Evolutionary conservation across 1,139 yeast genomes (phyloP), one percentile per base, ranked within the genome.

Genomic region (Sugiyamaella novakii): DNA sequence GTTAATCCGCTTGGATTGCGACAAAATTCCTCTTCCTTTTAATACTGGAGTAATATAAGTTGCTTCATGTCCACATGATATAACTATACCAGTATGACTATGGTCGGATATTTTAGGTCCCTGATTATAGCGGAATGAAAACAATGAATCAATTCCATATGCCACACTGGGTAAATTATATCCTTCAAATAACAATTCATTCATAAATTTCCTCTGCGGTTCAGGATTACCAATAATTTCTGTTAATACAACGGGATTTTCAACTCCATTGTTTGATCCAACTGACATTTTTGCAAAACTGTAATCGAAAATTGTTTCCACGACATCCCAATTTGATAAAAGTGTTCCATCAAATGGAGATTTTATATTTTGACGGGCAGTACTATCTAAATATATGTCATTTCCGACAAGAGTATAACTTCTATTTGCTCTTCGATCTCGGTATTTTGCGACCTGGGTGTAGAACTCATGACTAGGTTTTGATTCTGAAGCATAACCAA

Each of bases 281-380:
- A 87, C 95, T 2, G 57, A 51, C 46, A 92, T 63, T 65, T 87
- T 95, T 51, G 82, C 79, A 64, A 92, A 84, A 0, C 92, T 75
- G 63, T 89, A 92, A 64, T 92, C 98, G 49, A 94, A 66, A 49
- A 92, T 78, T 49, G 76, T 78, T 64, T 94, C 98, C 6, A 85
- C 78, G 51, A 84, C 80, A 52, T 94, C 98, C 98, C 98, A 94
- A 65, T 91, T 92, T 24, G 95, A 83, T 30, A 92, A 73, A 58
- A 88, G 70, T 2, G 88, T 79, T 0, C 96, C 96, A 66, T 94
- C 98, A 63, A 79, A 92, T 0, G 97, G 96, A 2, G 87, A 74
- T 60, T 80, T 82, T 41, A 87, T 78, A 43, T 84, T 82, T 22
- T 87, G 76, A 54, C 83, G 78, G 40, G 86, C 77, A 5, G 84